Conservation (phyloP, 352 stramenopile species). For the Globisporangium solare region DNA sequence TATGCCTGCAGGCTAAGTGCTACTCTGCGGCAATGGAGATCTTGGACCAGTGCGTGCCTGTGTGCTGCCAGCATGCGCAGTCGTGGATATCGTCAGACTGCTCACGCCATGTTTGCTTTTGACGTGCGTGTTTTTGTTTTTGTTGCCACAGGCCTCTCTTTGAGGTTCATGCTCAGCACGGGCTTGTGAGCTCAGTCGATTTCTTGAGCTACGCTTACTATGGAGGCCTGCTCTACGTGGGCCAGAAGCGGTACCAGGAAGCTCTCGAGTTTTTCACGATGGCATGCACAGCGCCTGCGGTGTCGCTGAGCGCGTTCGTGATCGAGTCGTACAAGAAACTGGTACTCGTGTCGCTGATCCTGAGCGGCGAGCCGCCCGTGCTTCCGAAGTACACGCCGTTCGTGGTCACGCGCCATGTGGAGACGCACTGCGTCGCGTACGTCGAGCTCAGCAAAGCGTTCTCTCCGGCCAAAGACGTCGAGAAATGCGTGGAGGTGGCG, state of each 20-base stretch:
- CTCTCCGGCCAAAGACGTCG: constrained; percentile 31
- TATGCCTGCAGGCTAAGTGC: constrained; percentile 77
- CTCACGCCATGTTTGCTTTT: constrained; percentile 1
- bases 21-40: constrained; percentile 70
- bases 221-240: constrained; percentile 63
- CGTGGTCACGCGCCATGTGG: constrained; percentile 64
- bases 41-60: constrained; percentile 47
- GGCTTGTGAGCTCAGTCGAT: constrained; percentile 52
- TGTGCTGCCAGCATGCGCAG: too few species aligned
- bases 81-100: constrained; percentile 1
- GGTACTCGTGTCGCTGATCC: constrained; percentile 61
- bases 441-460: constrained; percentile 53
- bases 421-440: constrained; percentile 64
- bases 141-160: constrained; percentile 45
- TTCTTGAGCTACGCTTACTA: constrained; percentile 86
- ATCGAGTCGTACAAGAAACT: constrained; percentile 85
- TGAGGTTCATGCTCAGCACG: constrained; percentile 59
- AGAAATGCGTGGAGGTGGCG: constrained; percentile 26
- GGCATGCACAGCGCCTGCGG: constrained; percentile 64
- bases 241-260: constrained; percentile 73
- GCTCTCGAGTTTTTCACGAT: constrained; percentile 71
- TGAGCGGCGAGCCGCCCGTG: constrained; percentile 37
- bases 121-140: constrained; percentile 2
- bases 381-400: constrained; percentile 82
- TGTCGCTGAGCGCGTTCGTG: constrained; percentile 71